phyloP scores from a whole-genome alignment of 352 stramenopile genomes.

The Globisporangium spinosum region DNA sequence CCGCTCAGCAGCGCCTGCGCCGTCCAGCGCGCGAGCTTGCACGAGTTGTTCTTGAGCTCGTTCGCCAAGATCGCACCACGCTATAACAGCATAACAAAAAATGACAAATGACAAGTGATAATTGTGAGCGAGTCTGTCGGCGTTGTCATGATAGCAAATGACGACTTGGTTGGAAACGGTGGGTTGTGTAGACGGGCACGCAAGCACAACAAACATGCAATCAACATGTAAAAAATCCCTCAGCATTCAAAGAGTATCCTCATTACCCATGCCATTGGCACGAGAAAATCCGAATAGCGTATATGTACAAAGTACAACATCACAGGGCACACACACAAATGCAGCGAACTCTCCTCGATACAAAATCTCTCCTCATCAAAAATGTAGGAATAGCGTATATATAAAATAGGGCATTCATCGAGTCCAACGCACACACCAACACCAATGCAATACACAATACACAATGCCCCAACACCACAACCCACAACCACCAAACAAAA shows the following conservation, averaged over 20 bases:
- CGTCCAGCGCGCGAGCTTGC: conserved; percentile 98
- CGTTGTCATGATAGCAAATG: neutral
- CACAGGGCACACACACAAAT: conserved; percentile 16
- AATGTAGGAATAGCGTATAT: conserved; percentile 50
- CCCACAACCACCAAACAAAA: conserved; percentile 6
- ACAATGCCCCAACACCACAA: conserved; percentile 7
- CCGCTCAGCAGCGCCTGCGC: conserved; percentile 94
- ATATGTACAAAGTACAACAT: conserved; percentile 42
- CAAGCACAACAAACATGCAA: conserved; percentile 7
- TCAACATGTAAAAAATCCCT: conserved; percentile 13
- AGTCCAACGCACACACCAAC: conserved; percentile 29
- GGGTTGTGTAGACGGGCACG: neutral
- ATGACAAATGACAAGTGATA: conserved; percentile 1
- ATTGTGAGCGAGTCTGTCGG: conserved; percentile 5
- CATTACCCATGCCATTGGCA: conserved; percentile 15
- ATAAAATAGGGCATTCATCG: conserved; percentile 53
- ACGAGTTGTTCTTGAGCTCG: conserved; percentile 99
- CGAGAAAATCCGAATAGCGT: conserved; percentile 55
- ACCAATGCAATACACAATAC: conserved; percentile 10
- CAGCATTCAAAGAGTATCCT: conserved; percentile 18
- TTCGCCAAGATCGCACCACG: conserved; percentile 95
- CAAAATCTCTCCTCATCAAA: conserved; percentile 30
- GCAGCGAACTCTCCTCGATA: conserved; percentile 28
- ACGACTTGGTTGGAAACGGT: neutral
- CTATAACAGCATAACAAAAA: conserved; percentile 37